Base-by-base conservation (phyloP, 768 basidiomycete species). In the Mycena alexandri region DNA sequence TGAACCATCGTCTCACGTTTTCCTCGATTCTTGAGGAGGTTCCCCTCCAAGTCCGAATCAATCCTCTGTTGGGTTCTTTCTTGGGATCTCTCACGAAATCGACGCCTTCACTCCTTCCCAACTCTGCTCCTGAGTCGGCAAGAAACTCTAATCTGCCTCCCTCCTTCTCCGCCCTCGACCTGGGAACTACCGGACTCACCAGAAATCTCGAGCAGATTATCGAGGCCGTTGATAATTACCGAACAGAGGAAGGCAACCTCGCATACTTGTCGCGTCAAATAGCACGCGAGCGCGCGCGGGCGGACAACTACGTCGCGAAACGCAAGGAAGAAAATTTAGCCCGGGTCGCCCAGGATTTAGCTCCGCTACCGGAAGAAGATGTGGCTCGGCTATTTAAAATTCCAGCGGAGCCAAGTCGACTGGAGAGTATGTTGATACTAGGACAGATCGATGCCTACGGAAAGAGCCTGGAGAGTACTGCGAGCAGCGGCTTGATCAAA, bases 231-330 rank as follows among this genome's bases (percentile, higher is more conserved):
- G 94, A 95, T 80, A 87, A 82, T 72, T 94, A 95, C 81, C 89
- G 90, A 73, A 94, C 93, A 61, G 96, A 98, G 79, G 93, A 96
- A 74, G 93, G 94, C 56, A 97, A 97, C 79, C 86, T 96, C 70
- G 95, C 92, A 59, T 98, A 95, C 83, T 82, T 94, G 71, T 85
- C 85, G 50, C 90, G 96, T 61, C 95, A 96, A 77, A 96, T 96
- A 75, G 90, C 90, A 34, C 87, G 96, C 34, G 96, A 98, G 78
- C 91, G 89, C 75, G 79, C 85, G 48, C 89, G 88, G 67, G 93
- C 94, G 55, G 96, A 98, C 62, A 84, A 85, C 59, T 91, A 91
- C 75, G 79, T 96, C 60, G 85, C 87, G 73, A 96, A 95, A 79
- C 89, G 95, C 62, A 93, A 91, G 76, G 96, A 97, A 77, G 96